These are phyloP conservation scores for Populus tomentosa DNA, from an alignment of 441 rosid genomes.

Conservation along the genomic window DNA sequence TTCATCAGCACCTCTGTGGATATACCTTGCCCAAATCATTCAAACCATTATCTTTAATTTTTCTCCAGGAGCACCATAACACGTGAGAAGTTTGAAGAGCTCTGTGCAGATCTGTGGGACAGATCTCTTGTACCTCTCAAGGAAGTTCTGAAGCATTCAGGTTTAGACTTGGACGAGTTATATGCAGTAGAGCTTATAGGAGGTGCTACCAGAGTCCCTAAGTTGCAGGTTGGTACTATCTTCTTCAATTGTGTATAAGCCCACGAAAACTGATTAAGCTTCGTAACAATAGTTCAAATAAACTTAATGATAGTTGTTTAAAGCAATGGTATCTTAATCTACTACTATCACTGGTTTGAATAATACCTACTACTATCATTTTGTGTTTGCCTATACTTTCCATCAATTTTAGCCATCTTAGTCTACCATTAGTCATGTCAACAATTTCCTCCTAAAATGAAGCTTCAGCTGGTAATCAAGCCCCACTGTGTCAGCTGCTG, in stretches of 20 bases:
- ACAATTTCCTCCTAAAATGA: not conserved
- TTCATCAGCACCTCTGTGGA: not conserved
- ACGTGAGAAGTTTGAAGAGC: conserved; percentile 94
- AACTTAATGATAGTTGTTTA: not conserved
- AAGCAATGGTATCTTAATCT: not conserved
- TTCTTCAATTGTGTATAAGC: not conserved
- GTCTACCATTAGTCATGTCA: not conserved
- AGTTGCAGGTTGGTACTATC: conserved; percentile 71
- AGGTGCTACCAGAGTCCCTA: conserved; percentile 96
- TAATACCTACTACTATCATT: not conserved
- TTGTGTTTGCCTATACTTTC: not conserved
- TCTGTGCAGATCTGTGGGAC: conserved; percentile 89
- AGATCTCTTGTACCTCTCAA: conserved; percentile 68
- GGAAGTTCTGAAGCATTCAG: conserved; percentile 76
- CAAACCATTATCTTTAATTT: not conserved
- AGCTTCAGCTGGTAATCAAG: not conserved
- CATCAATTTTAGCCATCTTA: not conserved
- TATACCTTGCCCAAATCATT: not conserved
- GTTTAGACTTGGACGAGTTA: conserved; percentile 63
- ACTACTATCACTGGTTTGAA: not conserved
- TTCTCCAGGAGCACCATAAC: conserved; percentile 75
- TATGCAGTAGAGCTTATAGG: conserved; percentile 91
- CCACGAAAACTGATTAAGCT: not conserved
- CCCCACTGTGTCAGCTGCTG: not conserved
- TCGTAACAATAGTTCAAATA: not conserved